Base-by-base conservation (phyloP, 2,329 filamentous ascomycete genomes). In the Thermoascus crustaceus region DNA sequence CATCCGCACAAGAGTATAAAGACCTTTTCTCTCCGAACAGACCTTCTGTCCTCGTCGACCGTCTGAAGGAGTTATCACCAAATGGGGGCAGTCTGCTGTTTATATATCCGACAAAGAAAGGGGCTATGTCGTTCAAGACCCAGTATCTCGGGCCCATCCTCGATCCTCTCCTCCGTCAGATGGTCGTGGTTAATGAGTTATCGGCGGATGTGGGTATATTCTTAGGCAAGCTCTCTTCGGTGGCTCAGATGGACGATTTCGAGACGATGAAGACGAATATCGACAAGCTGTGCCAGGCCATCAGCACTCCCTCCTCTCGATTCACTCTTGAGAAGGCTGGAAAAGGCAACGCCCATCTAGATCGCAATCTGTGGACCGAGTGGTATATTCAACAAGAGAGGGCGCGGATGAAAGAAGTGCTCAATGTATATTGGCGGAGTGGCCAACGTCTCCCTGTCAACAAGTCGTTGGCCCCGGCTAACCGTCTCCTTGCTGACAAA, bases 311-410 rank as follows among this genome's bases (percentile, higher is more conserved):
- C 24, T 47, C 52, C 36, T 63, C 53, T 2, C 63, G 58, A 39
- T 71, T 64, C 42, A 52, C 56, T 14, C 42, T 76, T 2, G 59
- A 70, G 1, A 67, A 76, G 43, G 63, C 74, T 2, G 63, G 68
- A 4, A 70, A 65, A 40, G 65, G 74, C 24, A 63, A 67, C 35
- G 67, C 74, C 10, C 46, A 59, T 1, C 57, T 79, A 2, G 66
- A 71, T 34, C 64, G 73, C 18, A 59, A 65, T 13, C 63, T 70
- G 2, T 81, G 77, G 77, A 67, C 69, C 20, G 71, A 78, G 37
- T 80, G 76, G 76, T 80, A 73, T 65, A 69, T 75, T 30, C 74
- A 77, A 48, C 77, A 81, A 49, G 77, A 80, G 50, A 75, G 75
- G 46, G 63, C 69, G 7, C 66, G 76, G 9, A 70, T 80, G 33